These are phyloP conservation scores for Wakefieldia striispora DNA, from an alignment of 768 basidiomycete genomes.

Conservation along the genomic window DNA sequence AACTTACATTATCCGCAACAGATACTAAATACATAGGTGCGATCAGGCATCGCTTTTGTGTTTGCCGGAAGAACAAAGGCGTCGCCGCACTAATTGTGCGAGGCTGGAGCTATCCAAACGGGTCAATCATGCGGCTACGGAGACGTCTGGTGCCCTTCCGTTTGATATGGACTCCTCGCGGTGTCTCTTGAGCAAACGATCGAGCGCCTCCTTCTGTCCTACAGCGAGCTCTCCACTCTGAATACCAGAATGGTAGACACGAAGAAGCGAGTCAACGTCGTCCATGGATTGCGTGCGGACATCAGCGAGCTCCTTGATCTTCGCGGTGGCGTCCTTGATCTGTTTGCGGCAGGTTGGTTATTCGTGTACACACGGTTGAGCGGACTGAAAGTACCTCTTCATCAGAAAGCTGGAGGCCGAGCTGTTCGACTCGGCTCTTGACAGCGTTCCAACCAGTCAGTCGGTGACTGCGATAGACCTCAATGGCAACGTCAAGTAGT, in stretches of 20 bases:
- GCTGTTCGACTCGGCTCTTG: conserved; percentile 98
- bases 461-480: conserved; percentile 60
- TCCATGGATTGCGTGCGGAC: conserved; percentile 99
- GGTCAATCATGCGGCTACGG: conserved; percentile 8
- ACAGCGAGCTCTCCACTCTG: conserved; percentile 88
- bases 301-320: conserved; percentile 99
- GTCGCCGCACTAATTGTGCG: no score
- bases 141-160: not conserved
- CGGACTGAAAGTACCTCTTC: conserved; percentile 56
- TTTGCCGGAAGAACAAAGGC: not conserved
- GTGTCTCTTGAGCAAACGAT: conserved; percentile 81
- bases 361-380: not conserved
- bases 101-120: not conserved
- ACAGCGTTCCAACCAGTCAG: conserved; percentile 99
- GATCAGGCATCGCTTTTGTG: conserved; percentile 22
- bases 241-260: conserved; percentile 94
- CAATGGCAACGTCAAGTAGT: not conserved
- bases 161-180: conserved; percentile 36
- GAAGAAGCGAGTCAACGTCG: conserved; percentile 94
- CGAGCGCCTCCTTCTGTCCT: conserved; percentile 91
- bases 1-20: conserved; percentile 6
- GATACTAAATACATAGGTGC: conserved; percentile 15
- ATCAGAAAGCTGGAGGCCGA: conserved; percentile 85
- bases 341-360: conserved; percentile 26
- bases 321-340: conserved; percentile 98